Evolutionary conservation across 1,139 yeast genomes (phyloP), one percentile per base, ranked within the genome.

Genomic region (Scheffersomyces segobiensis): DNA sequence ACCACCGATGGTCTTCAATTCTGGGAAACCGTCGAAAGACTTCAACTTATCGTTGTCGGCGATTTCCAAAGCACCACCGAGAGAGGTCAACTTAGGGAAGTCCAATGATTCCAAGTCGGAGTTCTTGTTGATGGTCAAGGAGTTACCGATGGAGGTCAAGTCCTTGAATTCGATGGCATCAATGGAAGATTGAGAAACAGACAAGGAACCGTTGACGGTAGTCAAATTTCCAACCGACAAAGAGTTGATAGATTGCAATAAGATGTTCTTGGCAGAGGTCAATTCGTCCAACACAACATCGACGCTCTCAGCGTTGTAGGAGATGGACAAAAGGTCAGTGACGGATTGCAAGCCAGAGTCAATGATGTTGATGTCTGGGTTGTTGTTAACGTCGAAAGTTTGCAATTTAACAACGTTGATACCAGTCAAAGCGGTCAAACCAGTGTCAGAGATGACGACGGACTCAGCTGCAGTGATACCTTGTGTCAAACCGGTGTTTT

Each of bases 1-100:
- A 83, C 98, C 98, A 73, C 90, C 91, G 70, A 95, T 86, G 62
- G 89, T 76, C 73, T 82, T 76, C 72, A 95, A 84, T 68, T 83
- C 75, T 67, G 88, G 87, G 87, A 95, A 91, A 70, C 93, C 93
- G 60, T 81, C 80, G 73, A 95, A 82, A 60, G 83, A 71, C 58
- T 73, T 75, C 74, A 93, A 87, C 62, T 83, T 76, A 64, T 89
- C 80, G 87, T 95, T 95, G 87, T 92, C 92, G 65, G 89, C 86
- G 72, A 95, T 81, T 72, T 85, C 88, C 76, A 95, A 89, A 76
- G 93, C 96, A 84, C 98, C 98, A 72, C 91, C 91, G 71, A 95
- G 81, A 54, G 84, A 65, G 63, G 86, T 80, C 77, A 95, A 86
- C 71, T 82, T 73, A 60, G 91, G 82, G 84, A 93, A 89, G 65